Percentiles rank a stretch among this genome's conserved stretches.
phyloP scores from a whole-genome alignment of 1,139 yeast genomes.

The Pichia sorboxylosa region DNA sequence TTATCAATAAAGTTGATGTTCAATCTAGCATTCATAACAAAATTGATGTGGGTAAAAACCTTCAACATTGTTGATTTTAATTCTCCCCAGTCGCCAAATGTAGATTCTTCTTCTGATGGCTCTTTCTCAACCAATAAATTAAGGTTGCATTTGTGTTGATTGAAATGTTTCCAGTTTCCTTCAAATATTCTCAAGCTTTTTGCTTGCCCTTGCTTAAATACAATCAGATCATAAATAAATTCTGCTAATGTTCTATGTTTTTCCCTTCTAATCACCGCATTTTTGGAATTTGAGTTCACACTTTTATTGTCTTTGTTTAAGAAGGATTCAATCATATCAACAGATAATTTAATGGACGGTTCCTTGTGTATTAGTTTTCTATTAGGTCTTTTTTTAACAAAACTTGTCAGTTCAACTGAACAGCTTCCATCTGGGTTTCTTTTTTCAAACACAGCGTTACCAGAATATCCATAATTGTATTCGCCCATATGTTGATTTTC shows the following conservation, averaged over 20 bases:
- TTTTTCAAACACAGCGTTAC: constrained; percentile 5
- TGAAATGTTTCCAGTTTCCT: constrained; percentile 19
- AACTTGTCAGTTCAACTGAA: constrained; percentile 7
- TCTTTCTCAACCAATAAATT: constrained; percentile 10
- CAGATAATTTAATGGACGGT: constrained; percentile 12
- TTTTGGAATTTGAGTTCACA: constrained; percentile 17
- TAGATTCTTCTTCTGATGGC: constrained; percentile 3
- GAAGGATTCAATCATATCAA: constrained; percentile 14
- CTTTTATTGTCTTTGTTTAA: constrained; percentile 20
- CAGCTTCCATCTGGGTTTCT: constrained; percentile 2
- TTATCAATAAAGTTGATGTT: constrained; percentile 4
- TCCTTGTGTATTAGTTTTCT: constrained; percentile 14
- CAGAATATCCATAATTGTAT: constrained; percentile 10
- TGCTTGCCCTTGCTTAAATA: constrained; percentile 13
- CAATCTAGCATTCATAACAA: constrained; percentile 11
- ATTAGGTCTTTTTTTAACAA: constrained; percentile 9
- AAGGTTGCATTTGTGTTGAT: constrained; percentile 9
- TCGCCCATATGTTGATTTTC: constrained; percentile 4
- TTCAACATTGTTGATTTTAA: constrained; percentile 19
- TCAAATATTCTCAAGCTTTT: constrained; percentile 11
- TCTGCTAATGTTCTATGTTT: constrained; percentile 18
- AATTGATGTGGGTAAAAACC: constrained; percentile 13
- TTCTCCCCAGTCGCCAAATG: constrained; percentile 15
- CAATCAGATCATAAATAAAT: constrained; percentile 19
- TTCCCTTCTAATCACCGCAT: constrained; percentile 15